phyloP scores from a whole-genome alignment of 176 grass and related monocot genomes.

The Typha latifolia region DNA sequence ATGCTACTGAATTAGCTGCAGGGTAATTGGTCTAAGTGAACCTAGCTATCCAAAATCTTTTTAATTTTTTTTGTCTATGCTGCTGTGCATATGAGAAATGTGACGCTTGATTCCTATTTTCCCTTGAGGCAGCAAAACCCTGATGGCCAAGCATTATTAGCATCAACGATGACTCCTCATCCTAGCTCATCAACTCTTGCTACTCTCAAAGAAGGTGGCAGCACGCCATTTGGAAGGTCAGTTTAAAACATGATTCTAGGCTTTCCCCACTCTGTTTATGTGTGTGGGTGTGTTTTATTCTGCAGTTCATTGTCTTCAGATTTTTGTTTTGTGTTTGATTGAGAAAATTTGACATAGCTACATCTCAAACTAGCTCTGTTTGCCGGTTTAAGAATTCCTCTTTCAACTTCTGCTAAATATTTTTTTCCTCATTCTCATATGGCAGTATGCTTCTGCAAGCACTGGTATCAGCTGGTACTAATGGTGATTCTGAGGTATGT shows the following conservation, averaged over 20 bases:
- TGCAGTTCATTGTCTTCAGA: too few species aligned
- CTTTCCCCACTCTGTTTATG: slow-evolving; percentile 1
- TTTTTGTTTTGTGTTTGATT: too few species aligned
- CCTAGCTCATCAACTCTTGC: slow-evolving; percentile 27
- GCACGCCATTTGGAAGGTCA: slow-evolving; percentile 95
- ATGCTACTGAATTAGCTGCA: too few species aligned
- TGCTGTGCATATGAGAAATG: neutral
- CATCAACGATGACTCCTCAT: slow-evolving; percentile 68
- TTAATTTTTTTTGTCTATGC: too few species aligned
- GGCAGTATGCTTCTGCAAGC: slow-evolving; percentile 83
- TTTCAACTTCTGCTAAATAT: slow-evolving; percentile 5
- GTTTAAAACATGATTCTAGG: neutral
- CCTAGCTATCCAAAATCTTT: too few species aligned
- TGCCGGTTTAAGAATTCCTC: slow-evolving; percentile 3
- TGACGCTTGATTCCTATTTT: neutral
- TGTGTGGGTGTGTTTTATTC: too few species aligned
- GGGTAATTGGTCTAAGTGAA: too few species aligned
- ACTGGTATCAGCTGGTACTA: slow-evolving; percentile 62
- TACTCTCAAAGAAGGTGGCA: slow-evolving; percentile 18
- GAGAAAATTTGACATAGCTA: neutral
- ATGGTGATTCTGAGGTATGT: slow-evolving; percentile 82
- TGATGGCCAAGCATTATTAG: slow-evolving; percentile 82
- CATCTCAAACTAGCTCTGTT: slow-evolving; percentile 4
- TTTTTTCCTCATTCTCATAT: slow-evolving; percentile 31
- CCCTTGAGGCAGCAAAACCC: slow-evolving; percentile 55